phyloP scores from a whole-genome alignment of 2,329 filamentous ascomycete species.

The Curvularia lunata region DNA sequence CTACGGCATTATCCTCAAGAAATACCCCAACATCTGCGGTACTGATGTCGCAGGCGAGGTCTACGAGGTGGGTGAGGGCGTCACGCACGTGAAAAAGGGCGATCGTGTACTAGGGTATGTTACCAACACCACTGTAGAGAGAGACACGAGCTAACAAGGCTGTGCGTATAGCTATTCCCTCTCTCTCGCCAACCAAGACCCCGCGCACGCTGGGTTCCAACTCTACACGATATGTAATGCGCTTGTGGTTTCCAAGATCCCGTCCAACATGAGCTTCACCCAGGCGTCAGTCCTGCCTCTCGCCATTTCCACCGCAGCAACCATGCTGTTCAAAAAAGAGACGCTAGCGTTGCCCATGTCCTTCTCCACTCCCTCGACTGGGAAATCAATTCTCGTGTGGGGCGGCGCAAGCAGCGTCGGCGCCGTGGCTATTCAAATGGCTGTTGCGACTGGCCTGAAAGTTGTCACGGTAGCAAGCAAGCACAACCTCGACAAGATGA shows the following conservation, averaged over 20 bases:
- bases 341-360: constrained; percentile 51
- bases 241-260: constrained; percentile 48
- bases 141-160: constrained; percentile 6
- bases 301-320: constrained; percentile 53
- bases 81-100: constrained; percentile 54
- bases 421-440: constrained; percentile 55
- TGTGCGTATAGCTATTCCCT: constrained; percentile 31
- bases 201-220: constrained; percentile 43
- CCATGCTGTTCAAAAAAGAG: constrained; percentile 51
- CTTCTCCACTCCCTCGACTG: constrained; percentile 34
- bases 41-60: constrained; percentile 56
- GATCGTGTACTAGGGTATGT: constrained; percentile 53
- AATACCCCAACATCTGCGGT: constrained; percentile 48
- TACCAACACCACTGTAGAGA: not conserved
- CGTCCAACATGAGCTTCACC: constrained; percentile 47
- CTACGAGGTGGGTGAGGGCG: constrained; percentile 54
- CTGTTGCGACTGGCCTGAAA: constrained; percentile 49
- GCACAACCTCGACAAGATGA: constrained; percentile 39
- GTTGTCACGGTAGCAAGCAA: constrained; percentile 51
- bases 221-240: constrained; percentile 42
- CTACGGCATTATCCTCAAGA: constrained; percentile 44
- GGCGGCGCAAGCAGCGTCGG: constrained; percentile 57
- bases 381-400: constrained; percentile 57
- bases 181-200: constrained; percentile 31
- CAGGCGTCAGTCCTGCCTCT: constrained; percentile 54